Conservation (phyloP, 1,284 basidiomycete species). For the Takashimella koratensis region DNA sequence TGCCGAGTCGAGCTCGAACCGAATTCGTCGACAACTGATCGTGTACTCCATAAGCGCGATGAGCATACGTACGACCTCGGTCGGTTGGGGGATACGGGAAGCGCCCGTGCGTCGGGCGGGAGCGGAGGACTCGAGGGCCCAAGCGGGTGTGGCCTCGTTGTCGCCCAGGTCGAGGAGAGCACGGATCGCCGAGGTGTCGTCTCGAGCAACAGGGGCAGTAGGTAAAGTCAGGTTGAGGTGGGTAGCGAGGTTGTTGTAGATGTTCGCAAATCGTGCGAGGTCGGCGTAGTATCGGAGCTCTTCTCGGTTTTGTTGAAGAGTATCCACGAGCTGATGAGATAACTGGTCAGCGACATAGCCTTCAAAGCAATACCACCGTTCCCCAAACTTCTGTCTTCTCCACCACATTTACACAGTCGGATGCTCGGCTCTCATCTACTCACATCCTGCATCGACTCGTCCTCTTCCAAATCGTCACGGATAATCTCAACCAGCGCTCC, state of each 20-base stretch:
- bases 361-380: background rate
- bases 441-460: background rate
- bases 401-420: background rate
- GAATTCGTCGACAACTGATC: background rate
- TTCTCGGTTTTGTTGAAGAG: slow-evolving; percentile 28
- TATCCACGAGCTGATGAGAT: slow-evolving; percentile 11
- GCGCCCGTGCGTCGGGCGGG: slow-evolving; percentile 30
- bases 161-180: slow-evolving; percentile 29
- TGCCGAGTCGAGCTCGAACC: background rate
- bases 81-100: slow-evolving; percentile 28
- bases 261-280: slow-evolving; percentile 33
- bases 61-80: slow-evolving; percentile 42
- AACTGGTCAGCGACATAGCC: background rate
- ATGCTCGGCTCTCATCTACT: slow-evolving; percentile 8
- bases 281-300: slow-evolving; percentile 44
- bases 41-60: slow-evolving; percentile 28
- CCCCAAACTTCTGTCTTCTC: background rate
- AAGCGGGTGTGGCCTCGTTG: slow-evolving; percentile 23
- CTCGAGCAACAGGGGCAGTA: slow-evolving; percentile 3
- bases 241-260: slow-evolving; percentile 22
- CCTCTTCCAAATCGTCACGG: slow-evolving; percentile 17
- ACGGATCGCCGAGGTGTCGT: slow-evolving; percentile 21
- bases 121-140: slow-evolving; percentile 22
- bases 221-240: slow-evolving; percentile 22
- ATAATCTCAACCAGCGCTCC: slow-evolving; percentile 37